Base-by-base conservation (phyloP, 2,329 filamentous ascomycete genomes). In the Didymosphaeria variabile region DNA sequence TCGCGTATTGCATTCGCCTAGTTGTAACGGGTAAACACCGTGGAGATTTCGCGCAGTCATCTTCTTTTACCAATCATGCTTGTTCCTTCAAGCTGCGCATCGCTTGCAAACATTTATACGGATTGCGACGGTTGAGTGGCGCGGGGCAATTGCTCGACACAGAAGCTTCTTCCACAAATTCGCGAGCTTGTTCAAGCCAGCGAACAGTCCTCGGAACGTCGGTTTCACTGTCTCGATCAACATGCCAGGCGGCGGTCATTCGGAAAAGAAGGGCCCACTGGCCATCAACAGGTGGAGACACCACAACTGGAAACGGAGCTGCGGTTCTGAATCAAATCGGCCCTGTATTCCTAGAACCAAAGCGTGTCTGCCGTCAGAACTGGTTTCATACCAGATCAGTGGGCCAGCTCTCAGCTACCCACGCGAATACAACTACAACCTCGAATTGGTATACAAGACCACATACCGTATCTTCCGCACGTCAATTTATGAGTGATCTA, bases 361-460 rank as follows among this genome's bases (percentile, higher is more conserved):
- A 92, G 32, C 88, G 89, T 0, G 74, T 87, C n/a, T 85, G 87
- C 0, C 75, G 76, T 0, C 91, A 94, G 71, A 70, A 72, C 1
- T 72, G 71, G 2, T 81, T 96, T 15, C 89, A 96, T 72, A 89
- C 90, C 0, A 83, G 86, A 0, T 83, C 96, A 13, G 86, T 81
- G 13, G 92, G 92, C 0, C 86, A 84, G 0, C 73, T 91, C 15
- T 89, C 90, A 1, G 89, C 86, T 42, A 87, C 92, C 0, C 93
- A 96, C 73, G 87, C 90, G 0, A 88, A 90, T 94, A 87, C 83
- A 96, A 95, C 78, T 94, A 87, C 79, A 96, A 96, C 71, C 85
- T 94, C n/a, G 83, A 88, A 0, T 74, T 91, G 19, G 88, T 88
- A 0, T 77, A 74, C 0, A 73, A 72, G 0, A 76, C 86, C 0